A percentile compares a stretch with the other conserved stretches of the same genome.
These are phyloP conservation scores for Aspergillus ochraceoroseus DNA, from an alignment of 2,329 filamentous ascomycete genomes.

Conservation along the genomic window DNA sequence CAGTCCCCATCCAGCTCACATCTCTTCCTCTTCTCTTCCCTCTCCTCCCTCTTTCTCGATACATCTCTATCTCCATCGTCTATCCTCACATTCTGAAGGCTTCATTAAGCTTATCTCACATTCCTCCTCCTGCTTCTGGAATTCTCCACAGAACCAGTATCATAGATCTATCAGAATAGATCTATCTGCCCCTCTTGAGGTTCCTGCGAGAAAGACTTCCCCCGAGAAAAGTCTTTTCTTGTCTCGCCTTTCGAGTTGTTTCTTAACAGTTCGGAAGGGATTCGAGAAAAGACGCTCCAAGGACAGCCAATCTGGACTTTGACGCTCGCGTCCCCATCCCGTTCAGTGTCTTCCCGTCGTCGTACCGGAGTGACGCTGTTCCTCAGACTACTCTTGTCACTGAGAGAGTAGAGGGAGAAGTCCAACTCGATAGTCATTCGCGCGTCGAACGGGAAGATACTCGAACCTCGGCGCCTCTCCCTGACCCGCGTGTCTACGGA, in stretches of 20 bases:
- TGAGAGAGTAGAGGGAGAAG: slow-evolving; percentile 77
- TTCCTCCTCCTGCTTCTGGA: slow-evolving; percentile 19
- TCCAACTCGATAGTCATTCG: slow-evolving; percentile 67
- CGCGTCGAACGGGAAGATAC: slow-evolving; percentile 98
- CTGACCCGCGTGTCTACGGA: slow-evolving; percentile 61
- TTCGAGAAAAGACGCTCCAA: slow-evolving; percentile 68
- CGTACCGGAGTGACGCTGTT: slow-evolving; percentile 76
- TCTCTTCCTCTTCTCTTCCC: slow-evolving; percentile 11
- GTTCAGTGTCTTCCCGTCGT: slow-evolving; percentile 99
- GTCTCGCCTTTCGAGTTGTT: slow-evolving; percentile 48
- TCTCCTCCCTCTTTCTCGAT: slow-evolving; percentile 17
- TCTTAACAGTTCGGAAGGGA: slow-evolving; percentile 45
- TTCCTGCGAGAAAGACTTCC: slow-evolving; percentile 38
- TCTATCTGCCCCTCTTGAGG: slow-evolving; percentile 20
- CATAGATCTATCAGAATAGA: slow-evolving; percentile 22
- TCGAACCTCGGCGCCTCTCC: slow-evolving; percentile 64
- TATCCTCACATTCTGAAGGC: slow-evolving; percentile 18
- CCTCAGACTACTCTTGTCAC: slow-evolving; percentile 59
- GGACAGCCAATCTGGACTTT: slow-evolving; percentile 99
- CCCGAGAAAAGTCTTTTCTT: slow-evolving; percentile 45
- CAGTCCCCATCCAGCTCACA: slow-evolving; percentile 7
- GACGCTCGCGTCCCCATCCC: slow-evolving; percentile 98
- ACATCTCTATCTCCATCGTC: slow-evolving; percentile 9
- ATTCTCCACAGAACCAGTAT: slow-evolving; percentile 22
- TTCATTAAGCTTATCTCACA: slow-evolving; percentile 20